These are phyloP conservation scores for Colletotrichum tabaci DNA, from an alignment of 2,329 filamentous ascomycete genomes.

Conservation along the genomic window DNA sequence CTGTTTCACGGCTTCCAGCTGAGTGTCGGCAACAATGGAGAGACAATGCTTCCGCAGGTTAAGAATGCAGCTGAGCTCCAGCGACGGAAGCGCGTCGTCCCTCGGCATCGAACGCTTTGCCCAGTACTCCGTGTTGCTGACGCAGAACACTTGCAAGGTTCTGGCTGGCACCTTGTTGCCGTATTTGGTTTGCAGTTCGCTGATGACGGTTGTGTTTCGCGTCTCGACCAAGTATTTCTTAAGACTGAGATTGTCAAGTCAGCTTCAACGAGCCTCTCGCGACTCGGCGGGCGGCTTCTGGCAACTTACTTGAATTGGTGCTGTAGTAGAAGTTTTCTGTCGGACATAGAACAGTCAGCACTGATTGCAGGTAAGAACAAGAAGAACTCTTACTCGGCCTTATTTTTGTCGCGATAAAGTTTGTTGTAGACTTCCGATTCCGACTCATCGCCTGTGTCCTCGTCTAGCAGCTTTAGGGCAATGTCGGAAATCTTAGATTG, in stretches of 20 bases:
- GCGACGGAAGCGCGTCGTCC: constrained; percentile 48
- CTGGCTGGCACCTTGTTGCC: constrained; percentile 43
- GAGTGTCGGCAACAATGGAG: constrained; percentile 59
- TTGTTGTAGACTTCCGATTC: rapidly evolving
- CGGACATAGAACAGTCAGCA: neutral
- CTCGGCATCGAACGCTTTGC: constrained; percentile 49
- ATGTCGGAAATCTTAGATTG: constrained; percentile 31
- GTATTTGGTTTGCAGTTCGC: constrained; percentile 50
- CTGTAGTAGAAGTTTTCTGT: constrained; percentile 2
- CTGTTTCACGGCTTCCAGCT: constrained; percentile 51
- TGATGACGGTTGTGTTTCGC: constrained; percentile 55
- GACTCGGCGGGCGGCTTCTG: neutral
- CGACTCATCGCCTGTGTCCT: constrained; percentile 28
- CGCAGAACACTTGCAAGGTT: constrained; percentile 57
- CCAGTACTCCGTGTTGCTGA: constrained; percentile 62
- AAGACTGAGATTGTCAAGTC: constrained; percentile 46
- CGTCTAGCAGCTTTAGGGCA: constrained; percentile 17
- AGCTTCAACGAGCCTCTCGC: neutral
- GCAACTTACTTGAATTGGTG: constrained; percentile 46
- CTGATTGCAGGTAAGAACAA: too few species aligned
- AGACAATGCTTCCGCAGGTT: constrained; percentile 60
- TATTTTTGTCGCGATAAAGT: neutral
- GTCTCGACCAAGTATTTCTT: constrained; percentile 53
- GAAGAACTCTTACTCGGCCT: neutral
- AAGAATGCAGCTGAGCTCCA: constrained; percentile 60